A percentile compares a stretch with the other conserved stretches of the same genome.
phyloP scores from a whole-genome alignment of 2,329 filamentous ascomycete genomes.

The Purpureocillium lavendulum region DNA sequence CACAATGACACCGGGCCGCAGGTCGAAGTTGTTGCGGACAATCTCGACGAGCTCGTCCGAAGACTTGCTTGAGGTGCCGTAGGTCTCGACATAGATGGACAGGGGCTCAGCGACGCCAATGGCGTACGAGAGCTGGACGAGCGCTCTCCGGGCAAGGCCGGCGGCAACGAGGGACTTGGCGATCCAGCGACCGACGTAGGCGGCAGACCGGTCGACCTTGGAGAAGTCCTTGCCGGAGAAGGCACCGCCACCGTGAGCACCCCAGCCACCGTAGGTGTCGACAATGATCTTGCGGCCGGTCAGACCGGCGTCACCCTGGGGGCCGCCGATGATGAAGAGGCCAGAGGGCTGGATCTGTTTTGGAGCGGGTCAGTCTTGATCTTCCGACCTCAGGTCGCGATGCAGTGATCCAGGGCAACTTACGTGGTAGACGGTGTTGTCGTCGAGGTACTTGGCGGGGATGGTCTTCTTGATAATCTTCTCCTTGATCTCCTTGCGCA shows the following conservation, averaged over 20 bases:
- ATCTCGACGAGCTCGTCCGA: constrained; percentile 93
- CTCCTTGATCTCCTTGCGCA: constrained; percentile 91
- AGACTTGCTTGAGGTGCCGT: constrained; percentile 84
- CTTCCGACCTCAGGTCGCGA: not conserved
- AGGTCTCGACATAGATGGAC: constrained; percentile 95
- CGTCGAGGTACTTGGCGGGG: constrained; percentile 83
- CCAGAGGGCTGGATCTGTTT: constrained; percentile 84
- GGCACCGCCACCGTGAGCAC: constrained; percentile 98
- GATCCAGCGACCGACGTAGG: constrained; percentile 96
- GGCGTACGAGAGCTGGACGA: constrained; percentile 98
- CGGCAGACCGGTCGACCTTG: constrained; percentile 98
- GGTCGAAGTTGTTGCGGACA: constrained; percentile 92
- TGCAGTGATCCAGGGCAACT: constrained; percentile 32
- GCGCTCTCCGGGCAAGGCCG: constrained; percentile 79
- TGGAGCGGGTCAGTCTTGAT: not conserved
- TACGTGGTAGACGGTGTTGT: constrained; percentile 92
- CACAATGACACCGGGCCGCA: constrained; percentile 96
- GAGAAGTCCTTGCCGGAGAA: constrained; percentile 99
- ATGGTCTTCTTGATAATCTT: constrained; percentile 97
- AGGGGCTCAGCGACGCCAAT: constrained; percentile 98
- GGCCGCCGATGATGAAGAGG: constrained; percentile 97
- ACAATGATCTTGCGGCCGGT: constrained; percentile 99
- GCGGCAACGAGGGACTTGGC: constrained; percentile 94
- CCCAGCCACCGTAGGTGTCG: constrained; percentile 99
- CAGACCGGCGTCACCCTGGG: constrained; percentile 96